Evolutionary conservation across 2,329 filamentous ascomycete species (phyloP).

Genomic region (Aspergillus sp.): DNA sequence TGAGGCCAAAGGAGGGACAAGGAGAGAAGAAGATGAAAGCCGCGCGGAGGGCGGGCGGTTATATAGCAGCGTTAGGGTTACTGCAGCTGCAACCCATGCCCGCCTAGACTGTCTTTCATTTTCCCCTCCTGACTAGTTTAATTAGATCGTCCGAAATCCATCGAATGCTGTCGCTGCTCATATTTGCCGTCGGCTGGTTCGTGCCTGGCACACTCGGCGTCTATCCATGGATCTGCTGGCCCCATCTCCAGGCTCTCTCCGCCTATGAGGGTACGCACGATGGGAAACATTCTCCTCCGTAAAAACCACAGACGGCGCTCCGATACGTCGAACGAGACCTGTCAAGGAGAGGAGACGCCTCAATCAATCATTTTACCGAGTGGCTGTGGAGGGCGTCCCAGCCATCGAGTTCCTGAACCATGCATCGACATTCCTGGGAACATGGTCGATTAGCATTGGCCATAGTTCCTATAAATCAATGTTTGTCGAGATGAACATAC

Average conservation of each 20-base stretch:
- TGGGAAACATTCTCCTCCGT: no score
- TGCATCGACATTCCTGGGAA: not conserved
- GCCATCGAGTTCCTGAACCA: not conserved
- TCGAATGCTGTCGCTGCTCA: not conserved
- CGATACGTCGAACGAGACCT: no score
- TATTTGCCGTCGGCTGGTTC: not conserved
- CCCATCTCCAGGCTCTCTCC: not conserved
- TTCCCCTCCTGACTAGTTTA: no score
- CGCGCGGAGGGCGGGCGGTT: not conserved
- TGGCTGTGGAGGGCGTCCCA: no score
- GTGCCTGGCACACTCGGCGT: not conserved
- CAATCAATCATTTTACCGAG: no score
- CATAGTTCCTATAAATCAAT: not conserved
- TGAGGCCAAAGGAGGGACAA: not conserved
- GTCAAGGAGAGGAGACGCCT: no score
- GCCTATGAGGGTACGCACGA: no score
- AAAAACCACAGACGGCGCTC: no score
- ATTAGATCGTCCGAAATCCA: not conserved
- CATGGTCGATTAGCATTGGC: not conserved
- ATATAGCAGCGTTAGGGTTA: not conserved
- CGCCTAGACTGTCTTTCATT: no score
- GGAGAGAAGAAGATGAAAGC: not conserved
- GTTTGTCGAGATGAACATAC: not conserved
- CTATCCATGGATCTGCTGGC: not conserved
- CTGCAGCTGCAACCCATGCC: no score